These are phyloP conservation scores for Pulveroboletus sp. DNA, from an alignment of 768 basidiomycete species.

Conservation along the genomic window DNA sequence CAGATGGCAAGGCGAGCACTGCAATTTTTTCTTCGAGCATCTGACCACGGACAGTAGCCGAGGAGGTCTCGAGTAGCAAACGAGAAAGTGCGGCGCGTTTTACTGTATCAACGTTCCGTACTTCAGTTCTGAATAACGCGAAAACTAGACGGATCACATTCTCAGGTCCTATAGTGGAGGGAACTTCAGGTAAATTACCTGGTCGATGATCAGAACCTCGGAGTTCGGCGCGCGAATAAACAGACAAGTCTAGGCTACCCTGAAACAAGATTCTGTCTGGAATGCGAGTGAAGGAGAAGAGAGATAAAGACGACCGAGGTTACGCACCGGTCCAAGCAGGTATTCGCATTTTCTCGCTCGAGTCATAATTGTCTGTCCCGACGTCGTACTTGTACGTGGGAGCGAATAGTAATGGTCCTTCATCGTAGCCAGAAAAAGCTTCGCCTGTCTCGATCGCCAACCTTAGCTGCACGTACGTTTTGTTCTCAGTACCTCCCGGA, in stretches of 20 bases:
- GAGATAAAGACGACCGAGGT: neutral
- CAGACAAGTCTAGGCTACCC: constrained; percentile 69
- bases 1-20: constrained; percentile 44
- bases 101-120: constrained; percentile 71
- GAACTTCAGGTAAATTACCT: constrained; percentile 39
- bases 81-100: constrained; percentile 71
- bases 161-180: constrained; percentile 1
- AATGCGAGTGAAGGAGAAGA: constrained; percentile 3
- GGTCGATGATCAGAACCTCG: constrained; percentile 95
- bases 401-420: constrained; percentile 85
- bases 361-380: constrained; percentile 84
- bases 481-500: neutral
- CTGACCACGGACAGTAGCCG: constrained; percentile 60
- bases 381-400: constrained; percentile 94
- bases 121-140: constrained; percentile 71
- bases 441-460: constrained; percentile 65
- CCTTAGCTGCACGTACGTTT: constrained; percentile 48
- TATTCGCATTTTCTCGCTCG: constrained; percentile 92
- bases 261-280: constrained; percentile 92
- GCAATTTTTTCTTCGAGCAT: constrained; percentile 69
- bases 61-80: constrained; percentile 59
- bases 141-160: constrained; percentile 52
- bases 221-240: constrained; percentile 83
- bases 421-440: constrained; percentile 80
- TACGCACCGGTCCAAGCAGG: constrained; percentile 92